Conservation (phyloP, 2,329 filamentous ascomycete species). For the Alternaria sp. region DNA sequence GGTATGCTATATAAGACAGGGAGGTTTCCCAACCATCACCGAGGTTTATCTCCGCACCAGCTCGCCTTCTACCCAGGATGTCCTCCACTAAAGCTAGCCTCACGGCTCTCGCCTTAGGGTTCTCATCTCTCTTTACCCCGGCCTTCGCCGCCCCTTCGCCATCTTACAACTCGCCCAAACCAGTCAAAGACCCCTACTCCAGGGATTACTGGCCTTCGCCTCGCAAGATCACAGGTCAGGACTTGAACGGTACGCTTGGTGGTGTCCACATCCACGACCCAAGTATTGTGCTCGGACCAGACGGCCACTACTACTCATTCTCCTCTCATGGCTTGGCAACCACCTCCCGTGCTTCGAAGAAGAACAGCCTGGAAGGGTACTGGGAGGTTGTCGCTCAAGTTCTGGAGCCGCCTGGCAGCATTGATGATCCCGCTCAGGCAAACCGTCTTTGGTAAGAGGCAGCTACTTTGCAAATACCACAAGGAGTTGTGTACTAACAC, state of each 20-base stretch:
- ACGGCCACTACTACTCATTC: constrained; percentile 13
- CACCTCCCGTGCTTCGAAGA: constrained; percentile 10
- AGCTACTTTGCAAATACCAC: no score
- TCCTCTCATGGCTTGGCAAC: constrained; percentile 11
- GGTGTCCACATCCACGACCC: constrained; percentile 12
- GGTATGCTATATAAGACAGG: not conserved
- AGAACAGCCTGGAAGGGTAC: constrained; percentile 8
- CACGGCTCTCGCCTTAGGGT: not conserved
- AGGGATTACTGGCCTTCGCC: not conserved
- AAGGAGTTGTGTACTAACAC: no score
- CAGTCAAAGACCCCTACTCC: not conserved
- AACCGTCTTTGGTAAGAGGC: constrained; percentile 5
- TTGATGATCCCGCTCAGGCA: constrained; percentile 5
- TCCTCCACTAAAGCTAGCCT: not conserved
- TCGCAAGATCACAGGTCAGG: constrained; percentile 8
- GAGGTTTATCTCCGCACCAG: not conserved
- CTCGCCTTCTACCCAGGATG: not conserved
- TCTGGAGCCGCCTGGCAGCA: constrained; percentile 9
- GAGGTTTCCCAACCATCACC: not conserved
- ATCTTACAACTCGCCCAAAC: not conserved
- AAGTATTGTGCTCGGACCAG: constrained; percentile 10
- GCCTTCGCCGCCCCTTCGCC: not conserved
- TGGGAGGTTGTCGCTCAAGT: constrained; percentile 10
- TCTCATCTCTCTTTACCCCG: not conserved
- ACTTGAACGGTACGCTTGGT: constrained; percentile 9